Conservation (phyloP, 331 rosid genomes). For the Telfairia occidentalis region DNA sequence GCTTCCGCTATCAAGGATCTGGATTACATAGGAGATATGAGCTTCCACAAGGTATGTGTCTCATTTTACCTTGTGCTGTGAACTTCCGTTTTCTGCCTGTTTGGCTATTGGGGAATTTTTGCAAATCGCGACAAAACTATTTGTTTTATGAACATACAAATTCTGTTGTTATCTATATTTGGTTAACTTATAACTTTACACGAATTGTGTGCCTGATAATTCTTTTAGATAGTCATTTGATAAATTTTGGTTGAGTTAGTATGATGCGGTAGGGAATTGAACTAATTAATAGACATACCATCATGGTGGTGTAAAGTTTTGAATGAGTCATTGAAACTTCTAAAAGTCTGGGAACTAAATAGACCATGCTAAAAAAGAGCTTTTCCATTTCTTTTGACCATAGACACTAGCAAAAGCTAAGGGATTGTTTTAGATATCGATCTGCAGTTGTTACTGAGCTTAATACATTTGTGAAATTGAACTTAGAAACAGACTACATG, state of each 20-base stretch:
- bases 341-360: neutral
- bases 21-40: constrained; percentile 42
- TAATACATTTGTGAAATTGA: constrained; percentile 27
- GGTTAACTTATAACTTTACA: neutral
- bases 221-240: too few relatives aligned
- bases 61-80: neutral
- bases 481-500: constrained; percentile 37
- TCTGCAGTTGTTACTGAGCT: constrained; percentile 10
- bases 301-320: too few relatives aligned
- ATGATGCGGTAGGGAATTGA: too few relatives aligned
- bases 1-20: constrained; percentile 34
- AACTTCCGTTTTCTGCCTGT: neutral
- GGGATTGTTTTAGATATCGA: neutral
- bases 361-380: neutral
- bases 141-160: neutral
- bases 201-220: neutral
- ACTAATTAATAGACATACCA: too few relatives aligned
- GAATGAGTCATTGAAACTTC: too few relatives aligned
- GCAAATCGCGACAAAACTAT: neutral
- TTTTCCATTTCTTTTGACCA: neutral
- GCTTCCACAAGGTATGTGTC: constrained; percentile 39
- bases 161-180: neutral
- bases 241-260: too few relatives aligned
- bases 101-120: neutral
- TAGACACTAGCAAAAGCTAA: neutral